Percentiles rank a stretch among this genome's conserved stretches.
Evolutionary conservation across 2,329 filamentous ascomycete genomes (phyloP).

Genomic region (Fusarium setosum): DNA sequence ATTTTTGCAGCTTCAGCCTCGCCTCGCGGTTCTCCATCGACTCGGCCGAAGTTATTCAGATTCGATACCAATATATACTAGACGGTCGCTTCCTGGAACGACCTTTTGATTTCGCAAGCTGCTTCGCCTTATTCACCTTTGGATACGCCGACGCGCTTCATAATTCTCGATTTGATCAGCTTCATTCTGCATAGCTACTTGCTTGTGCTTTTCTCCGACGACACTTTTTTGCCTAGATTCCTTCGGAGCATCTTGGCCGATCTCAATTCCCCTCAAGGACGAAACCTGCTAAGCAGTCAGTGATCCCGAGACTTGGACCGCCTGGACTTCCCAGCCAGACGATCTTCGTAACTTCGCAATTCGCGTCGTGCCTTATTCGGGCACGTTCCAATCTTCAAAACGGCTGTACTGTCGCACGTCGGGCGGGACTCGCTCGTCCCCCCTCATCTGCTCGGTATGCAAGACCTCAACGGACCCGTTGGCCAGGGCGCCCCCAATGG

Average conservation of each 20-base stretch:
- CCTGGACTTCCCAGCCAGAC: conserved; percentile 21
- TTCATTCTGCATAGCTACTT: conserved; percentile 38
- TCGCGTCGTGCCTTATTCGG: conserved; percentile 42
- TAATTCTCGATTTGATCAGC: conserved; percentile 38
- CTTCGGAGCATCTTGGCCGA: conserved; percentile 10
- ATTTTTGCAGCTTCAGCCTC: conserved; percentile 34
- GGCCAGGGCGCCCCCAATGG: conserved; percentile 51
- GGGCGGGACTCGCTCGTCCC: conserved; percentile 88
- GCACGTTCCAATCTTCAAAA: conserved; percentile 76
- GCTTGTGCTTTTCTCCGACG: conserved; percentile 31
- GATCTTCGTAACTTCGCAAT: conserved; percentile 17
- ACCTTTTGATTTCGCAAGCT: conserved; percentile 31
- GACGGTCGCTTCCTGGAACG: conserved; percentile 41
- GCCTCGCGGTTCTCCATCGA: conserved; percentile 32
- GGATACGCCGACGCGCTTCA: conserved; percentile 36
- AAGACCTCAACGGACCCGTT: conserved; percentile 79
- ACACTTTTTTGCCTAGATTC: conserved; percentile 18
- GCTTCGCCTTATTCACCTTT: conserved; percentile 24
- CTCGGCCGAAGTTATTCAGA: conserved; percentile 38
- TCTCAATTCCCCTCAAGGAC: conserved; percentile 10
- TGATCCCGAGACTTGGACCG: conserved; percentile 21
- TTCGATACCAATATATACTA: conserved; percentile 43
- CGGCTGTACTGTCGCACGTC: conserved; percentile 82
- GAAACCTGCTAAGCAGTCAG: conserved; percentile 25
- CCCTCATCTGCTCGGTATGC: conserved; percentile 91